Evolutionary conservation across 2,329 filamentous ascomycete genomes (phyloP).

Genomic region (Coccinonectria pachysandricola): DNA sequence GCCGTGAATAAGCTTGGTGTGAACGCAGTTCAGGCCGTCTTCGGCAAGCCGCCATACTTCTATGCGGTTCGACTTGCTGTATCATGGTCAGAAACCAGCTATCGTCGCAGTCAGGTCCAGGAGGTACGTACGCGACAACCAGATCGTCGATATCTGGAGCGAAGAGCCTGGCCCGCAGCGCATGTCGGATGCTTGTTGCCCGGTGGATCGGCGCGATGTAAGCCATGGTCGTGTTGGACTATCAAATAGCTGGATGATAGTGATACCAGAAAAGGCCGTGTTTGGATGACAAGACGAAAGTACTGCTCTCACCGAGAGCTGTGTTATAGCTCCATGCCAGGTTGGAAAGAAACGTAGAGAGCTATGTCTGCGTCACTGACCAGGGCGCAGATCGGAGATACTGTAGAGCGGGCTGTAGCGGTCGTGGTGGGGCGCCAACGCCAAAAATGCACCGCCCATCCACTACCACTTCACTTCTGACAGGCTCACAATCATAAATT

Average conservation of each 20-base stretch:
- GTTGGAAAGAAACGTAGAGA: too few relatives aligned
- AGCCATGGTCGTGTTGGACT: constrained; percentile 57
- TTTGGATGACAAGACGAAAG: too few relatives aligned
- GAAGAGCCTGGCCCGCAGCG: constrained; percentile 69
- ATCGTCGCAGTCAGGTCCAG: constrained; percentile 2
- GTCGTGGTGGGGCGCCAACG: constrained; percentile 11
- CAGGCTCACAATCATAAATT: constrained; percentile 4
- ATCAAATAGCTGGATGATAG: constrained; percentile 1
- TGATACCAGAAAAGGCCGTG: constrained; percentile 4
- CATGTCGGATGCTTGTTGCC: constrained; percentile 84
- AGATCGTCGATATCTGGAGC: constrained; percentile 67
- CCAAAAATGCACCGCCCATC: constrained; percentile 4
- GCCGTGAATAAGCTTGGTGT: constrained; percentile 68
- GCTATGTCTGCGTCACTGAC: constrained; percentile 16
- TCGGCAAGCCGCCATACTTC: constrained; percentile 67
- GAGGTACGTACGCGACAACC: constrained; percentile 64
- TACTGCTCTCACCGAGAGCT: constrained; percentile 18
- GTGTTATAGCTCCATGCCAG: constrained; percentile 18
- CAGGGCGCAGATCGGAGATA: constrained; percentile 13
- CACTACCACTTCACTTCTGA: constrained; percentile 2
- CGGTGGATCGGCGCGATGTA: constrained; percentile 91
- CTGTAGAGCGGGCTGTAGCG: constrained; percentile 15
- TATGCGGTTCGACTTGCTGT: constrained; percentile 74
- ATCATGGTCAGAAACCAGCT: too few relatives aligned
- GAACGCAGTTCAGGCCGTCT: constrained; percentile 54